Base-by-base conservation (phyloP, 805 yeast genomes). In the Cyberlindnera japonica region DNA sequence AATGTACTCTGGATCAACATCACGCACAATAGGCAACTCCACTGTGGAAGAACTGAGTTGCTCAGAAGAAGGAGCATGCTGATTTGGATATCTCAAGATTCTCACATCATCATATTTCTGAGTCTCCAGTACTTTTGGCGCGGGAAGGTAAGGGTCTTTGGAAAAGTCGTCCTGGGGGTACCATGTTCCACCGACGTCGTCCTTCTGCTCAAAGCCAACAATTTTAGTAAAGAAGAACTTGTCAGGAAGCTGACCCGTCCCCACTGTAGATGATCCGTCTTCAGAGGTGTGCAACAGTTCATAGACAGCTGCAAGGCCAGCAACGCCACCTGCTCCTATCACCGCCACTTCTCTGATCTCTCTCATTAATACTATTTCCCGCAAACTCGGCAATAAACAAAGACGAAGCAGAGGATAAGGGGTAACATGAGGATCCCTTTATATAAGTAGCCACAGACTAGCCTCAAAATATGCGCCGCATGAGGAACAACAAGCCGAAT, bases 161-260 rank as follows among this genome's bases (percentile, higher is more conserved):
- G 36, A 28, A 28, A 45, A 54, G 15, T 45, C n/a, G n/a, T n/a
- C 33, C 15, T 48, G 51, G 5, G 63, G 49, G 26, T 58, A 49
- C 76, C 76, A 71, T 6, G 69, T 64, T 2, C 77, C 77, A n/a
- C 77, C 77, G 21, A 71, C 55, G 18, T 49, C 55, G 8, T 47
- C 26, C 35, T 67, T 68, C 41, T 67, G 72, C 47, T 72, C 77
- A 51, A 71, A 71, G 1, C 67, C 74, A 12, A 67, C 68, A 16
- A 71, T 47, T 33, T 59, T 54, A 8, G 57, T 51, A 40, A 66
- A 66, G 17, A 52, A 54, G 10, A 38, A 23, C 2, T 12, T 5
- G 3, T 26, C 28, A 11, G 47, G 35, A 18, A 22, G 6, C n/a
- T 6, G 10, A 56, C 57, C 30, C 52, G 30, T 23, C 11, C 27